Conservation (phyloP, 352 stramenopile genomes). For the Vaucheria bursata region DNA sequence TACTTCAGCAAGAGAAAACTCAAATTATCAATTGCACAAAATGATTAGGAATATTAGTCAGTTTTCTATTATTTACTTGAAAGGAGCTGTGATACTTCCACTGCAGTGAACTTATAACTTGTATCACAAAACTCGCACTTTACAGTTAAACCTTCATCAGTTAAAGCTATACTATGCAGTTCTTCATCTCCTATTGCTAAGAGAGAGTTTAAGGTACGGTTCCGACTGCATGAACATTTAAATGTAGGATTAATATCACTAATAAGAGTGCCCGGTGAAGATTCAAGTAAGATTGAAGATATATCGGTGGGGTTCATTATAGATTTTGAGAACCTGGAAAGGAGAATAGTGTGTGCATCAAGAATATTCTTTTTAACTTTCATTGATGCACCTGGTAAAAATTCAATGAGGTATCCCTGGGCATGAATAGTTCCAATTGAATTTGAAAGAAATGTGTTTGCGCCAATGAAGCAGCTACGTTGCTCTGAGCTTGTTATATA, state of each 20-base stretch:
- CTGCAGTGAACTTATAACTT: not conserved
- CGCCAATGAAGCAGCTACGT: not conserved
- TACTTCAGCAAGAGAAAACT: too few species aligned
- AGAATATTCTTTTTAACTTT: not conserved
- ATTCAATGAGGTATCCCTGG: not conserved
- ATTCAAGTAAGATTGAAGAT: not conserved
- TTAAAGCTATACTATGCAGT: not conserved
- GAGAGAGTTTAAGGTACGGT: not conserved
- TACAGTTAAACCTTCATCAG: not conserved
- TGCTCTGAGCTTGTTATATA: not conserved
- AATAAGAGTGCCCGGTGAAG: not conserved
- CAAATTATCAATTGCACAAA: too few species aligned
- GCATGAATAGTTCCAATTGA: too few species aligned
- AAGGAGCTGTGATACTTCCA: too few species aligned
- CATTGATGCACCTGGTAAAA: not conserved
- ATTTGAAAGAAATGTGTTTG: too few species aligned
- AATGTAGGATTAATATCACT: not conserved
- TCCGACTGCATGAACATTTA: not conserved
- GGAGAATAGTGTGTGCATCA: not conserved
- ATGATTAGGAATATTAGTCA: too few species aligned
- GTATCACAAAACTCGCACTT: slow-evolving; percentile 1
- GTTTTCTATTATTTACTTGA: too few species aligned
- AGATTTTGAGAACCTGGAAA: not conserved
- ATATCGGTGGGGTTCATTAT: not conserved
- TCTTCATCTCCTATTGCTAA: not conserved